These are phyloP conservation scores for Bretziella fagacearum DNA, from an alignment of 2,329 filamentous ascomycete species.

Conservation along the genomic window DNA sequence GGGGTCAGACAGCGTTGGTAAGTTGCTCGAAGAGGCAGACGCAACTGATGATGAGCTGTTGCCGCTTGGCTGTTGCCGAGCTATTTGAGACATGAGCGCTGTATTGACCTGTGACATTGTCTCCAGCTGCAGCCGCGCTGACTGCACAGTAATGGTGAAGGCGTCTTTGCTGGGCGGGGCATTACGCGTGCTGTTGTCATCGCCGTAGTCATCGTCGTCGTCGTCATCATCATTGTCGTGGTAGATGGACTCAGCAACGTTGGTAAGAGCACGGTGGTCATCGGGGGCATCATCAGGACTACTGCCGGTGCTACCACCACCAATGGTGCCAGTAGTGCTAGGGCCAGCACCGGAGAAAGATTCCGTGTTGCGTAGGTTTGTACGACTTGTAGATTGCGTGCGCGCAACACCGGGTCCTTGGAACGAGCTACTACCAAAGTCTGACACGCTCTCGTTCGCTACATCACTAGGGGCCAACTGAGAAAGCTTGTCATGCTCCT, in stretches of 20 bases:
- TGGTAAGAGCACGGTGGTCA: slow-evolving; percentile 26
- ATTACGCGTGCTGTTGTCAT: slow-evolving; percentile 56
- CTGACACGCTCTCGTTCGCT: slow-evolving; percentile 36
- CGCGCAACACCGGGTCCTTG: slow-evolving; percentile 18
- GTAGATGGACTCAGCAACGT: slow-evolving; percentile 22
- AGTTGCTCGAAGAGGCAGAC: slow-evolving; percentile 31
- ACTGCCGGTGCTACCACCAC: slow-evolving; percentile 30
- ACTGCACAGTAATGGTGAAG: slow-evolving; percentile 93
- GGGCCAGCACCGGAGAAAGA: slow-evolving; percentile 18
- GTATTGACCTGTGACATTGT: slow-evolving; percentile 70
- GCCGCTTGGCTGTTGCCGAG: slow-evolving; percentile 1
- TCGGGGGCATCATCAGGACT: slow-evolving; percentile 34
- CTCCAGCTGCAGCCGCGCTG: slow-evolving; percentile 80
- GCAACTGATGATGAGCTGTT: not conserved
- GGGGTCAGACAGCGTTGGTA: slow-evolving; percentile 46
- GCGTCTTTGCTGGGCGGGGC: slow-evolving; percentile 75
- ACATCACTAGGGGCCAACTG: slow-evolving; percentile 30
- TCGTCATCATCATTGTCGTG: slow-evolving; percentile 38
- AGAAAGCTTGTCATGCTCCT: slow-evolving; percentile 47
- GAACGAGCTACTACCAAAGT: slow-evolving; percentile 18
- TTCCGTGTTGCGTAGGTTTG: slow-evolving; percentile 1
- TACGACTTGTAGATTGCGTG: slow-evolving; percentile 9
- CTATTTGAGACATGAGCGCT: slow-evolving; percentile 55
- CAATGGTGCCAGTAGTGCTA: slow-evolving; percentile 24
- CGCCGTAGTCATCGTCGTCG: slow-evolving; percentile 64